phyloP scores from a whole-genome alignment of 2,329 filamentous ascomycete genomes.

The Beauveria rudraprayagi region DNA sequence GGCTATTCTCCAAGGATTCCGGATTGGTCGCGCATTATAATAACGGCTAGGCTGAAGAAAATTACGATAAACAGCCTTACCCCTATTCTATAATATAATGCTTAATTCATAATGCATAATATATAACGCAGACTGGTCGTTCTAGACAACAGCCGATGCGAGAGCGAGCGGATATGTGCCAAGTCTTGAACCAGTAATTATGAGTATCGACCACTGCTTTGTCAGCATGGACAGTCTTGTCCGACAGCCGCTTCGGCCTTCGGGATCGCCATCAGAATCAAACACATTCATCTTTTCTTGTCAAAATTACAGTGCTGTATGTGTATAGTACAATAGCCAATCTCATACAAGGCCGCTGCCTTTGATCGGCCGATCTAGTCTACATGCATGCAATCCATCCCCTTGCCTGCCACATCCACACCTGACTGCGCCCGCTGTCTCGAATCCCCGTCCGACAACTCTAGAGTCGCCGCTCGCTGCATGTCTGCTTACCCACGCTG shows the following conservation, averaged over 20 bases:
- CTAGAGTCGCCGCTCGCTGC: neutral
- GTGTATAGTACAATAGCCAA: slow-evolving; percentile 7
- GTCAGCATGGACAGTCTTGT: neutral
- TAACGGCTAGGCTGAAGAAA: no score
- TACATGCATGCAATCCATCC: slow-evolving; percentile 9
- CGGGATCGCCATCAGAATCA: no score
- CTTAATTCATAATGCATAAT: no score
- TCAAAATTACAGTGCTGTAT: slow-evolving; percentile 2
- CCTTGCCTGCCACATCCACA: neutral
- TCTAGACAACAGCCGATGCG: neutral
- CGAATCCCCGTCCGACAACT: neutral
- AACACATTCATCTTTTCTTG: no score
- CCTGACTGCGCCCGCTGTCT: neutral
- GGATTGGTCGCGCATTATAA: no score
- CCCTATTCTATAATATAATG: neutral
- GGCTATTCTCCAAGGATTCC: no score
- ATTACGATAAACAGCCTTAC: neutral
- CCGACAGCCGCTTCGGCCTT: no score
- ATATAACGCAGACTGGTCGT: no score
- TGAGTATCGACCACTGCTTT: neutral
- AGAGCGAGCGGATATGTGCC: neutral
- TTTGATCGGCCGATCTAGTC: neutral
- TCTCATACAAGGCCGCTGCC: slow-evolving; percentile 1
- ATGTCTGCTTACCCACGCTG: slow-evolving; percentile 55
- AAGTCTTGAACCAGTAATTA: neutral